These are phyloP conservation scores for Vanrija sp. DNA, from an alignment of 1,284 basidiomycete species.

Conservation along the genomic window DNA sequence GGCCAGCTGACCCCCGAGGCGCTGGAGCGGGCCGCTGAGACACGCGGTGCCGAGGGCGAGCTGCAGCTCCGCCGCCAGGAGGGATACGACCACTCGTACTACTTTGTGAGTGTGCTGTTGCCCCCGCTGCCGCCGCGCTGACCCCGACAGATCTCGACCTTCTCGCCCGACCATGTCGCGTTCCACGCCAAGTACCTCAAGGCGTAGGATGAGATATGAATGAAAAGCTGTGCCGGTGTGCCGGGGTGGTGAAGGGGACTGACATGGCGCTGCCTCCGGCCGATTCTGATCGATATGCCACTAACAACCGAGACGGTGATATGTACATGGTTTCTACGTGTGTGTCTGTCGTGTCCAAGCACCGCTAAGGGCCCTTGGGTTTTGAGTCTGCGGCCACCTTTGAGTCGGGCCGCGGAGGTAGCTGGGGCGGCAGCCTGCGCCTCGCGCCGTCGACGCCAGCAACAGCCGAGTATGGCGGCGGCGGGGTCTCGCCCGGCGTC, in stretches of 20 bases:
- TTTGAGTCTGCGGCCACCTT: no score
- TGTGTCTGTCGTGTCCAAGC: no score
- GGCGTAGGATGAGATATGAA: conserved; percentile 16
- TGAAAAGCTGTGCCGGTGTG: not conserved
- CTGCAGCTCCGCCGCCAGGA: conserved; percentile 77
- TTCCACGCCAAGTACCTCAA: conserved; percentile 54
- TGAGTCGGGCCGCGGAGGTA: no score
- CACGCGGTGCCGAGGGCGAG: conserved; percentile 57
- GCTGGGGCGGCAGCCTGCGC: no score
- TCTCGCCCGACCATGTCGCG: conserved; percentile 56
- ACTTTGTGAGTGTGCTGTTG: conserved; percentile 63
- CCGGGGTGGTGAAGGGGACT: not conserved
- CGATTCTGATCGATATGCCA: no score
- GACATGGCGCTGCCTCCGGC: not conserved
- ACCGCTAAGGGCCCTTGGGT: no score
- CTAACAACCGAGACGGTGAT: no score
- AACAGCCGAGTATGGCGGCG: no score
- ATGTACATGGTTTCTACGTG: no score
- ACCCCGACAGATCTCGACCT: conserved; percentile 62
- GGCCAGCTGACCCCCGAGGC: conserved; percentile 86
- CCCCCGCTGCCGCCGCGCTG: not conserved
- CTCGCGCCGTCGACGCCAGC: no score
- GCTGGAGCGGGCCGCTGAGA: conserved; percentile 66
- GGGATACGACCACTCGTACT: conserved; percentile 89
- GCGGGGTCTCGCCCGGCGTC: no score